These are phyloP conservation scores for Phanerodontia chrysosporium DNA, from an alignment of 768 basidiomycete species.

Conservation along the genomic window DNA sequence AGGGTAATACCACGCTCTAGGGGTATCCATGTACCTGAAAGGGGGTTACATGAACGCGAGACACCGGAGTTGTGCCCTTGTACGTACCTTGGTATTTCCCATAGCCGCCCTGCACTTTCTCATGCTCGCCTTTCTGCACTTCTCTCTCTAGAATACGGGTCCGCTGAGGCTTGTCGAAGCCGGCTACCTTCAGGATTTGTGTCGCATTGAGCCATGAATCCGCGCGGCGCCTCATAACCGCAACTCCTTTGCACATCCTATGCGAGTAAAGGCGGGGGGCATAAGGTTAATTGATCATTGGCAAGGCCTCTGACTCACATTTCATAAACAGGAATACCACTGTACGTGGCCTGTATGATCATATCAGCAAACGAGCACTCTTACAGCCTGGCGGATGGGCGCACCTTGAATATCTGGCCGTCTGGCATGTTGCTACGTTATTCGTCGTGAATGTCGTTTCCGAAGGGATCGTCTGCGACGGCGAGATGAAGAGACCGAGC, in stretches of 20 bases:
- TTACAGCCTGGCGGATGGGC: background rate
- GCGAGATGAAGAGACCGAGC: background rate
- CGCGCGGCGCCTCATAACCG: slow-evolving; percentile 94
- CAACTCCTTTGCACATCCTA: slow-evolving; percentile 94
- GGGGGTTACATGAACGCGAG: background rate
- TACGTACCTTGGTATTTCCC: slow-evolving; percentile 97
- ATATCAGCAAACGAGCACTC: slow-evolving; percentile 16
- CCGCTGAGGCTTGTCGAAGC: slow-evolving; percentile 97
- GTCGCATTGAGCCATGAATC: slow-evolving; percentile 99
- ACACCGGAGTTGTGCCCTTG: too few species aligned
- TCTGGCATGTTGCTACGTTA: slow-evolving; percentile 57
- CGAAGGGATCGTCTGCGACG: background rate
- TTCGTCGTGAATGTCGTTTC: slow-evolving; percentile 1
- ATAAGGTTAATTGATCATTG: background rate
- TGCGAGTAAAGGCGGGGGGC: background rate
- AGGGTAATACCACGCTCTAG: slow-evolving; percentile 83
- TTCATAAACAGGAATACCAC: slow-evolving; percentile 89
- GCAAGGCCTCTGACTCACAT: slow-evolving; percentile 52
- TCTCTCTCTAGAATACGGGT: slow-evolving; percentile 97
- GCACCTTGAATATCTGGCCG: slow-evolving; percentile 84
- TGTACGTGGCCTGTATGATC: slow-evolving; percentile 73
- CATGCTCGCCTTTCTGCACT: slow-evolving; percentile 97
- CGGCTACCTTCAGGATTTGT: slow-evolving; percentile 97
- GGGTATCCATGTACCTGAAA: slow-evolving; percentile 95
- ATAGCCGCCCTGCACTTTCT: slow-evolving; percentile 99